These are phyloP conservation scores for Termitomyces sp. DNA, from an alignment of 768 basidiomycete species.

Conservation along the genomic window DNA sequence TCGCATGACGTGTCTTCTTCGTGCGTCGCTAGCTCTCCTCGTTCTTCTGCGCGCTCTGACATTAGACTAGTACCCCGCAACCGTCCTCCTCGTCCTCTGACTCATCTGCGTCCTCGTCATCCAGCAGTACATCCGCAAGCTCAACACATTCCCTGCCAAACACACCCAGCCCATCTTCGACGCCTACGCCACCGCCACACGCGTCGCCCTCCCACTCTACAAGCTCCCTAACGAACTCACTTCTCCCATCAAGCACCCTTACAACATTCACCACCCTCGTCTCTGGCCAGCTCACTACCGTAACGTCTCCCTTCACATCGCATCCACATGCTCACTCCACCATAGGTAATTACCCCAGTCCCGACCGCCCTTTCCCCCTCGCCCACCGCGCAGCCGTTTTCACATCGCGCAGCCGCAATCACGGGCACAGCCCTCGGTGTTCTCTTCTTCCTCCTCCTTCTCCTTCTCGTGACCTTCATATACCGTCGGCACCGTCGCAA, in stretches of 20 bases:
- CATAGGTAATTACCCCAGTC: background rate
- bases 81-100: background rate
- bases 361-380: constrained; percentile 10
- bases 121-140: background rate
- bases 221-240: background rate
- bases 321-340: no score
- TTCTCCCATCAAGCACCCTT: background rate
- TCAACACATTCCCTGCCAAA: background rate
- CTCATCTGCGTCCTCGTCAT: background rate
- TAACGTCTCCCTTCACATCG: background rate
- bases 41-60: background rate
- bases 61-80: background rate
- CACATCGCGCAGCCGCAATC: constrained; percentile 2
- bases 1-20: background rate
- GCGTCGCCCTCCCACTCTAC: background rate
- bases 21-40: background rate
- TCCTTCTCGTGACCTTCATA: constrained; percentile 1
- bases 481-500: constrained; percentile 12
- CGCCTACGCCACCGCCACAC: background rate
- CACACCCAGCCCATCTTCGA: background rate
- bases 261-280: background rate
- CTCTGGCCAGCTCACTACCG: background rate
- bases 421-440: constrained; percentile 3
- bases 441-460: constrained; percentile 5
- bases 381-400: background rate